Percentiles rank a stretch among this genome's conserved stretches.
Conservation (phyloP, 2,329 filamentous ascomycete genomes). For the Hypocrella siamensis region DNA sequence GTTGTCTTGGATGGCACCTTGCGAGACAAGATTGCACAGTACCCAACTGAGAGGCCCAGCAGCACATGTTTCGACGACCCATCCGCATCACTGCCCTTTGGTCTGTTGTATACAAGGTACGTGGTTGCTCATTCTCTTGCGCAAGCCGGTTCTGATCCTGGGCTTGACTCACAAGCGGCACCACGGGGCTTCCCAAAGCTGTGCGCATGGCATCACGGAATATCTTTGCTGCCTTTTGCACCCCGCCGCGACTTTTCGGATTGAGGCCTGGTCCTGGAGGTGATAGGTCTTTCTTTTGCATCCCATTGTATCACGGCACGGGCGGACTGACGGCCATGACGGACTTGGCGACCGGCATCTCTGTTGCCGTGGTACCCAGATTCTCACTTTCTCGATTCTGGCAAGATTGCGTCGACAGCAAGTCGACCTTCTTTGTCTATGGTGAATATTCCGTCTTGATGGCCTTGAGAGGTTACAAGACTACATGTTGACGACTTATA, state of each 20-base stretch:
- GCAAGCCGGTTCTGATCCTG: neutral
- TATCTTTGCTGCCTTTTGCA: neutral
- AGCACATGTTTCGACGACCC: constrained; percentile 3
- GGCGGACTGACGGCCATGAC: constrained; percentile 1
- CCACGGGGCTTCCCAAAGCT: constrained; percentile 4
- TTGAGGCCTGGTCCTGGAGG: constrained; percentile 1
- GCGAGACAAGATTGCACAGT: constrained; percentile 1
- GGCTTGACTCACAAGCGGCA: constrained; percentile 1
- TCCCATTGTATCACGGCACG: constrained; percentile 4
- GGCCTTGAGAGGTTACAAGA: neutral
- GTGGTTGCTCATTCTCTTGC: neutral
- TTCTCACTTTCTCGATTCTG: constrained; percentile 5
- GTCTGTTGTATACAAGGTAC: constrained; percentile 4
- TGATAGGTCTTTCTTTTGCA: constrained; percentile 2
- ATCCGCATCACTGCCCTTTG: neutral
- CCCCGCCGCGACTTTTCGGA: constrained; percentile 1
- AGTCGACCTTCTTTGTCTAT: constrained; percentile 3
- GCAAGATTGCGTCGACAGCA: constrained; percentile 5
- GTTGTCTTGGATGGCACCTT: constrained; percentile 1
- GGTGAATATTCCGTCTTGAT: constrained; percentile 1
- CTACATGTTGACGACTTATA: neutral
- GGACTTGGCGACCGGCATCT: constrained; percentile 3
- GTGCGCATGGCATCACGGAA: neutral
- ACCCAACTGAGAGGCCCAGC: constrained; percentile 1
- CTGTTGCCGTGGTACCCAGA: constrained; percentile 3